Evolutionary conservation across 2,329 filamentous ascomycete species (phyloP).

Genomic region (Fusarium brachygibbosum): DNA sequence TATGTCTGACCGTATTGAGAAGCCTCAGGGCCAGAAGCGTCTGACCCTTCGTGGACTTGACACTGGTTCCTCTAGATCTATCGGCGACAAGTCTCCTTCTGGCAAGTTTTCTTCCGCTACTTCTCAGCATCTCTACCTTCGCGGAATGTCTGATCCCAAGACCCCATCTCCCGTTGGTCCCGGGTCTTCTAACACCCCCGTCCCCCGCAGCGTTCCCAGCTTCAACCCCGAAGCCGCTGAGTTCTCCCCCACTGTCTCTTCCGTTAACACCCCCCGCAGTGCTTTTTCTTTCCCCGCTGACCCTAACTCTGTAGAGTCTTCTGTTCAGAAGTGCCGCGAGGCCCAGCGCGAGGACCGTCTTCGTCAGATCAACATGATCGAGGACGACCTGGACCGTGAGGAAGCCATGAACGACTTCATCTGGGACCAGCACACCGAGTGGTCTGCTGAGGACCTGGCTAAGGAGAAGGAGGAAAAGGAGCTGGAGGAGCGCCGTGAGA

Average conservation of each 20-base stretch:
- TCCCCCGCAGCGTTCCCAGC: not conserved
- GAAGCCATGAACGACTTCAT: not conserved
- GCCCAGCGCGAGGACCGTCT: not conserved
- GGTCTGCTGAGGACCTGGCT: not conserved
- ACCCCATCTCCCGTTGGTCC: not conserved
- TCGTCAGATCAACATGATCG: not conserved
- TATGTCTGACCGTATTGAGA: not conserved
- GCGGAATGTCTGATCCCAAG: not conserved
- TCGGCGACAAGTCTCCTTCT: not conserved
- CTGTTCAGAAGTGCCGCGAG: not conserved
- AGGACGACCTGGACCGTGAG: conserved; percentile 5
- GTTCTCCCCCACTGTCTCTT: not conserved
- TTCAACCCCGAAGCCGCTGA: not conserved
- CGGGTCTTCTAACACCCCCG: not conserved
- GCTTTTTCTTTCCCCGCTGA: not conserved
- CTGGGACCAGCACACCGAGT: not conserved
- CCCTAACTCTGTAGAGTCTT: not conserved
- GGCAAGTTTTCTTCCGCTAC: not conserved
- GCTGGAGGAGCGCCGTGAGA: conserved; percentile 2
- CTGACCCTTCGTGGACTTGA: not conserved
- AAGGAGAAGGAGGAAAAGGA: conserved; percentile 3
- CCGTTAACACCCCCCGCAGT: not conserved
- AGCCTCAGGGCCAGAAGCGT: not conserved
- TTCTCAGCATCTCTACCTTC: not conserved
- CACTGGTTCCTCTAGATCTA: too few species aligned